Evolutionary conservation across 768 basidiomycete genomes (phyloP), one percentile per base, ranked within the genome.

Genomic region (Russula lepida): DNA sequence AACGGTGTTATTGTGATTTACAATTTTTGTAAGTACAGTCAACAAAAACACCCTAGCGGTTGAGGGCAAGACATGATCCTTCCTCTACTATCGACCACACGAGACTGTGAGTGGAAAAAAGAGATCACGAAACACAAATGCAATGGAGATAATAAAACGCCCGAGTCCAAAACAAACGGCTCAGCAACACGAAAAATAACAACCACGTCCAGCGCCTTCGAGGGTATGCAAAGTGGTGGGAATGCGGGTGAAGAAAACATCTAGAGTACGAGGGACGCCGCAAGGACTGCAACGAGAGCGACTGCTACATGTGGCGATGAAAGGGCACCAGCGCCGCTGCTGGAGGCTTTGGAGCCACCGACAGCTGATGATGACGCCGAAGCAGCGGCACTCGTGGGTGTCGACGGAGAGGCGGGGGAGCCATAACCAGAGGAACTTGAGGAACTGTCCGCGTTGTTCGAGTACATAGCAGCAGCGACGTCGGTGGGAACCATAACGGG

Each of bases 401-500:
- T 39, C 12, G 70, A 48, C 6, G 68, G 32, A 41, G 58, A 25
- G 17, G 70, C 27, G 21, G 64, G 41, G 21, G 56, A 27, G 9
- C 73, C 21, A 6, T 67, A 41, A 9, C 73, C 21, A 6, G 67
- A 41, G 5, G 74, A 65, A 47, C 21, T 2, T 5, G 75, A 65
- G 27, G 72, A 47, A 54, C 69, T 63, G n/a, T 69, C 63, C n/a
- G 71, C 64, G 9, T 71, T 56, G 46, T 71, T 23, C 13, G 71
- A 27, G 35, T 69, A 64, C 25, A 81, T 72, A 60, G 77, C 78
- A 28, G 70, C 69, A 62, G 75, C 72, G 64, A 87, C 73, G 69
- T 88, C 85, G 58, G 76, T 71, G 64, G 87, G 87, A 62, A 86
- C 71, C 79, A 79, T 79, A 60, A 86, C 67, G 28, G 86, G 80